These are phyloP conservation scores for Pichia cephalocereana DNA, from an alignment of 805 yeast genomes.

Conservation along the genomic window DNA sequence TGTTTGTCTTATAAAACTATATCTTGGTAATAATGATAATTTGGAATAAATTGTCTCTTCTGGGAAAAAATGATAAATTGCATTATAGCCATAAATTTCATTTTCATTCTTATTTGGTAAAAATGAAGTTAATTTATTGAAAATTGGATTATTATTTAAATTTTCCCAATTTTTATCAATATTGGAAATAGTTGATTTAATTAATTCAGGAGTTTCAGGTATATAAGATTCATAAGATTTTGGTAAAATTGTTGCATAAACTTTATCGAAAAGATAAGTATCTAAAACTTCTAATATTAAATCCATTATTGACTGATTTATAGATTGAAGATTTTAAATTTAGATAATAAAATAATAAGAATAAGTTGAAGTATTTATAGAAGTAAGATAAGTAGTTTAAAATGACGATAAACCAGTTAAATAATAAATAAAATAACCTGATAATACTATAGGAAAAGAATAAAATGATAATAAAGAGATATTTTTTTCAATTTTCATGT, in stretches of 20 bases:
- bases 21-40: constrained; percentile 64
- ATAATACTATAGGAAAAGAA: too few relatives aligned
- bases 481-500: too few relatives aligned
- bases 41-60: constrained; percentile 48
- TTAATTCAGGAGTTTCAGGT: constrained; percentile 22
- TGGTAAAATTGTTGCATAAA: constrained; percentile 66
- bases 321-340: neutral
- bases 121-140: too few relatives aligned
- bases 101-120: neutral
- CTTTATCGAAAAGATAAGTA: constrained; percentile 60
- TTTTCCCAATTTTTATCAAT: too few relatives aligned
- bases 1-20: constrained; percentile 62
- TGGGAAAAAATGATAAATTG: constrained; percentile 42
- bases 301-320: constrained; percentile 54
- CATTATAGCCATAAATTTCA: constrained; percentile 33
- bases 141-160: too few relatives aligned
- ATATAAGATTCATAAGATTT: constrained; percentile 32
- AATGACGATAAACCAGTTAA: too few relatives aligned
- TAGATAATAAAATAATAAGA: neutral
- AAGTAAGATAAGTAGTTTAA: too few relatives aligned
- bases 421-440: too few relatives aligned
- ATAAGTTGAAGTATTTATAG: too few relatives aligned
- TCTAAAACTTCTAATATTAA: constrained; percentile 77
- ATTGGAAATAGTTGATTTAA: constrained; percentile 10
- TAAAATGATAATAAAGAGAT: neutral